Conservation (phyloP, 345 rosid genomes). For the Gynandropsis gynandra region DNA sequence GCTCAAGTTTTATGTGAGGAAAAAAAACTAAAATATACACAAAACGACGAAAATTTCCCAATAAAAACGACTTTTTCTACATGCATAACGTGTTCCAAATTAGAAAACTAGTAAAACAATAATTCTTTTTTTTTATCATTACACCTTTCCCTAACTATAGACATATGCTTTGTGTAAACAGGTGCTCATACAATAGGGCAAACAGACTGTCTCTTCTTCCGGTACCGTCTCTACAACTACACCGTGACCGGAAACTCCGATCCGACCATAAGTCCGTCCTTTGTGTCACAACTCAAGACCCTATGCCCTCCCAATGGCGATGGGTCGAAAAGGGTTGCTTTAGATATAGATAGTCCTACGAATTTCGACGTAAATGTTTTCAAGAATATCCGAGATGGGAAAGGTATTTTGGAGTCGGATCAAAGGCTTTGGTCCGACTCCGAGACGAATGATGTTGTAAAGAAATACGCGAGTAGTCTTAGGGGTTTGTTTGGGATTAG, state of each 20-base stretch:
- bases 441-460: constrained; percentile 36
- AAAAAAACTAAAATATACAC: no score
- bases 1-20: no score
- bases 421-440: constrained; percentile 63
- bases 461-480: constrained; percentile 44
- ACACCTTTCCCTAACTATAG: no score
- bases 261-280: constrained; percentile 54
- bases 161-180: constrained; percentile 9
- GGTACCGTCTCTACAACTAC: constrained; percentile 68
- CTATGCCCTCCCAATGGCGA: constrained; percentile 61
- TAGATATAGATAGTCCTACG: constrained; percentile 44
- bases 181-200: constrained; percentile 75
- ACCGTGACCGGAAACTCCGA: constrained; percentile 56
- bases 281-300: constrained; percentile 40
- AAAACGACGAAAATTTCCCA: no score
- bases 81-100: no score
- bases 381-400: constrained; percentile 55
- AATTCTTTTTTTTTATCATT: no score
- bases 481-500: constrained; percentile 54
- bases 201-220: constrained; percentile 54
- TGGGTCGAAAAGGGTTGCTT: constrained; percentile 44
- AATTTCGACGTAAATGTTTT: constrained; percentile 52
- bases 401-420: constrained; percentile 66
- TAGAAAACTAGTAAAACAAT: no score
- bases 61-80: no score